These are phyloP conservation scores for Neonectria neomacrospora DNA, from an alignment of 2,329 filamentous ascomycete genomes.

Conservation along the genomic window DNA sequence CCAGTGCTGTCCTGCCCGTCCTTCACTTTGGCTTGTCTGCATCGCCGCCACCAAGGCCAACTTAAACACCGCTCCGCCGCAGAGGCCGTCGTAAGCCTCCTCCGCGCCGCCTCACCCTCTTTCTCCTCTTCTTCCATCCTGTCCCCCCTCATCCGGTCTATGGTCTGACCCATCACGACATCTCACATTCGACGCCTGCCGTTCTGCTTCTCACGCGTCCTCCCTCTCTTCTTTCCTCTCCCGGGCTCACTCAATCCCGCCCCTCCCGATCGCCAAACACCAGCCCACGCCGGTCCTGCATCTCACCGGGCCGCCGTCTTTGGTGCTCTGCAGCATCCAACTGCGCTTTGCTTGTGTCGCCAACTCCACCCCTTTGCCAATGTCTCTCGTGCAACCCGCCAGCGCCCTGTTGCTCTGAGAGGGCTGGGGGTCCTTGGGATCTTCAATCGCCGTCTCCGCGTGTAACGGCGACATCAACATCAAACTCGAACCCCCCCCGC, in stretches of 20 bases:
- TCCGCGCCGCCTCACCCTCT: conserved; percentile 29
- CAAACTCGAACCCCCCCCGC: conserved; percentile 33
- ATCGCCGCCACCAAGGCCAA: conserved; percentile 39
- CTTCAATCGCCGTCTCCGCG: conserved; percentile 41
- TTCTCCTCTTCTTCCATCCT: conserved; percentile 9
- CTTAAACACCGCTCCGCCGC: conserved; percentile 43
- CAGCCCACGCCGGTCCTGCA: conserved; percentile 7
- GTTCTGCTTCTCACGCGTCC: neutral
- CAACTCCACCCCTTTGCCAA: conserved; percentile 23
- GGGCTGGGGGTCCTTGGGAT: conserved; percentile 43
- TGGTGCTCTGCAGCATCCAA: conserved; percentile 20
- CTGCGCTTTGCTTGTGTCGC: conserved; percentile 25
- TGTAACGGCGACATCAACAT: conserved; percentile 38
- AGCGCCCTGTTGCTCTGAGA: conserved; percentile 45
- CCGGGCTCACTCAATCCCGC: conserved; percentile 3
- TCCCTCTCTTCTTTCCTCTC: neutral
- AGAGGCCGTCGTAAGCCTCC: conserved; percentile 45
- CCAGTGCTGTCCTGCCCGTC: conserved; percentile 12
- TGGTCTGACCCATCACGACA: neutral
- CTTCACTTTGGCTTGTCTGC: conserved; percentile 23
- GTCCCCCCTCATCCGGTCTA: conserved; percentile 2
- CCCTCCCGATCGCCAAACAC: conserved; percentile 13
- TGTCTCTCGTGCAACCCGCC: conserved; percentile 38
- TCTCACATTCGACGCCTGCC: neutral
- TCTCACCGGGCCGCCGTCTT: conserved; percentile 13